Evolutionary conservation across 352 stramenopile genomes (phyloP).

Genomic region (Phytophthora macrochlamydospora): DNA sequence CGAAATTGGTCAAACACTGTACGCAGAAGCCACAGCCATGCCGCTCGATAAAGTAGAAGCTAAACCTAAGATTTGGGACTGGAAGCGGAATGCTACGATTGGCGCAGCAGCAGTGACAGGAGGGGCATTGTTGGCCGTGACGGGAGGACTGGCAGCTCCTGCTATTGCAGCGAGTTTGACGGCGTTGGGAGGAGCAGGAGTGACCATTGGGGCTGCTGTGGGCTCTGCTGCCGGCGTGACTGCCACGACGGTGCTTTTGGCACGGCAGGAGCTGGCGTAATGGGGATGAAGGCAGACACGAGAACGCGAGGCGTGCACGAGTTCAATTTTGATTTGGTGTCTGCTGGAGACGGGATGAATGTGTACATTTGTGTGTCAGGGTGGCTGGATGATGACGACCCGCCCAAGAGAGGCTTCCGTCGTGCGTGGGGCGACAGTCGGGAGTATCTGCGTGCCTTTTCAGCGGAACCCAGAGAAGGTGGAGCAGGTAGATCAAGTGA

Average conservation of each 20-base stretch:
- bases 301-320: conserved; percentile 78
- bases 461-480: conserved; percentile 74
- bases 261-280: conserved; percentile 74
- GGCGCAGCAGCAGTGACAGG: conserved; percentile 71
- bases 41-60: conserved; percentile 62
- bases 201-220: conserved; percentile 64
- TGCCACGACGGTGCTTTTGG: conserved; percentile 79
- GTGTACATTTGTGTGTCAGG: conserved; percentile 89
- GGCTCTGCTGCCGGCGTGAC: conserved; percentile 60
- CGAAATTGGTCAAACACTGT: conserved; percentile 68
- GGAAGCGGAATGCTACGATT: conserved; percentile 81
- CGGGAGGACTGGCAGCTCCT: conserved; percentile 65
- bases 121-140: conserved; percentile 75
- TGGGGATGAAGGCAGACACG: conserved; percentile 82
- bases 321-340: conserved; percentile 84
- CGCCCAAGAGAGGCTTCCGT: conserved; percentile 57
- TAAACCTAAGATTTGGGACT: conserved; percentile 72
- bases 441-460: conserved; percentile 82
- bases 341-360: conserved; percentile 83
- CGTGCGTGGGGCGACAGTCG: conserved; percentile 79
- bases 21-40: conserved; percentile 76
- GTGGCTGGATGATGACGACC: conserved; percentile 84
- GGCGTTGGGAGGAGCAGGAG: conserved; percentile 63
- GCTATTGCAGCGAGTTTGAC: conserved; percentile 67
- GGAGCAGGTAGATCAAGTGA: conserved; percentile 77